Conservation (phyloP, 306 rosid species). For the Luffa acutangula region DNA sequence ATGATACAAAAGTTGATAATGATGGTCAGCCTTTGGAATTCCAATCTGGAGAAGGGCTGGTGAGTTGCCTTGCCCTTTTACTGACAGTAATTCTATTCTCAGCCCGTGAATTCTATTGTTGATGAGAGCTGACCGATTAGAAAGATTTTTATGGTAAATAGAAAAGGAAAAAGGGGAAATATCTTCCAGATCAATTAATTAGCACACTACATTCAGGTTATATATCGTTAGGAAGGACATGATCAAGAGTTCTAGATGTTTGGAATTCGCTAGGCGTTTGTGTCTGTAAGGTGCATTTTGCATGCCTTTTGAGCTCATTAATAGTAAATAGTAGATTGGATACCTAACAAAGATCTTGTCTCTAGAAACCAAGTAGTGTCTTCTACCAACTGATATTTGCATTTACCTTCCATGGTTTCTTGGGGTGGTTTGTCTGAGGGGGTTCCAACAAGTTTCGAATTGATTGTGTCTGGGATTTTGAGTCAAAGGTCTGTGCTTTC, state of each 20-base stretch:
- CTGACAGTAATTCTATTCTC: constrained; percentile 8
- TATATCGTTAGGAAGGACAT: neutral
- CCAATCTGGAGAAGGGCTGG: constrained; percentile 95
- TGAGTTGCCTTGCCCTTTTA: constrained; percentile 38
- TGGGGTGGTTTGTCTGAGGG: neutral
- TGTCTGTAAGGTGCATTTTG: neutral
- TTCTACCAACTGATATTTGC: neutral
- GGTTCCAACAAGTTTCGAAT: neutral
- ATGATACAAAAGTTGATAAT: constrained; percentile 73
- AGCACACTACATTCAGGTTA: neutral
- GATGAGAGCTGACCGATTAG: neutral
- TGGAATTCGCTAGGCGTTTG: neutral
- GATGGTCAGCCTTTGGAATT: constrained; percentile 86
- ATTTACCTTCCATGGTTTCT: neutral
- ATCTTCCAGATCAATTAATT: neutral
- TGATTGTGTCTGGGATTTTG: neutral
- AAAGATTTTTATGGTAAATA: neutral
- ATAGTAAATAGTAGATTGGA: neutral
- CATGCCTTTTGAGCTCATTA: neutral
- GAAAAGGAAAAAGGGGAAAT: neutral
- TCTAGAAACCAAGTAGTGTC: neutral
- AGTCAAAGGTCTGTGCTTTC: neutral
- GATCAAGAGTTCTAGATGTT: neutral
- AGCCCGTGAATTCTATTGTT: neutral
- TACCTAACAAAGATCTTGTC: neutral